Evolutionary conservation across 768 basidiomycete species (phyloP).

Genomic region (Termitomyces sp.): DNA sequence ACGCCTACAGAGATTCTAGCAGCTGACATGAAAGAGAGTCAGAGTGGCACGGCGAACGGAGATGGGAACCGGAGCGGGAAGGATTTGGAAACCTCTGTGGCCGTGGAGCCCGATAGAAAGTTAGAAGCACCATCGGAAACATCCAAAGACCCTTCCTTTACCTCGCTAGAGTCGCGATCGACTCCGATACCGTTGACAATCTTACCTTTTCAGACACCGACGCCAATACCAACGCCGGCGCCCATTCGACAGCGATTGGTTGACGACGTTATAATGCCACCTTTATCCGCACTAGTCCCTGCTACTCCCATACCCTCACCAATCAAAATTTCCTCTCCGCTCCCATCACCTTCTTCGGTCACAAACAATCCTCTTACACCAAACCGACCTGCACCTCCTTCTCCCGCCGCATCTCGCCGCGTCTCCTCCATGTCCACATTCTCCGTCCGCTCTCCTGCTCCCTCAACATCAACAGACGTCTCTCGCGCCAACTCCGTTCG

Average conservation of each 20-base stretch:
- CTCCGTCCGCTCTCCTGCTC: conserved; percentile 16
- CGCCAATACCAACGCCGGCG: not conserved
- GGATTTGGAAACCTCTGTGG: not conserved
- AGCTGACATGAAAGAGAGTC: not conserved
- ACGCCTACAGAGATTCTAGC: too few species aligned
- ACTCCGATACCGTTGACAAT: not conserved
- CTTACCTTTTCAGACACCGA: not conserved
- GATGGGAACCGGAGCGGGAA: not conserved
- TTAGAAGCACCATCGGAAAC: not conserved
- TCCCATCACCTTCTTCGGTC: not conserved
- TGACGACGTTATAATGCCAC: not conserved
- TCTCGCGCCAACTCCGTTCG: conserved; percentile 11
- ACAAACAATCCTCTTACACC: conserved; percentile 11
- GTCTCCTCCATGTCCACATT: conserved; percentile 24
- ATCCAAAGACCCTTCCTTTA: not conserved
- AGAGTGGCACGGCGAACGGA: not conserved
- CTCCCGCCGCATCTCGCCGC: conserved; percentile 10
- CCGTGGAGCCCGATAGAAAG: not conserved
- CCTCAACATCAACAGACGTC: conserved; percentile 7
- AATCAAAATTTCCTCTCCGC: conserved; percentile 2
- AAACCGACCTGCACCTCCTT: conserved; percentile 14
- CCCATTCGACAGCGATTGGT: too few species aligned
- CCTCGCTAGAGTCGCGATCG: not conserved
- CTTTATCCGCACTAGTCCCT: not conserved
- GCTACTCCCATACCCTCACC: not conserved